A percentile compares a stretch with the other conserved stretches of the same genome.
These are phyloP conservation scores for Colletotrichum sp. DNA, from an alignment of 2,329 filamentous ascomycete genomes.

Conservation along the genomic window DNA sequence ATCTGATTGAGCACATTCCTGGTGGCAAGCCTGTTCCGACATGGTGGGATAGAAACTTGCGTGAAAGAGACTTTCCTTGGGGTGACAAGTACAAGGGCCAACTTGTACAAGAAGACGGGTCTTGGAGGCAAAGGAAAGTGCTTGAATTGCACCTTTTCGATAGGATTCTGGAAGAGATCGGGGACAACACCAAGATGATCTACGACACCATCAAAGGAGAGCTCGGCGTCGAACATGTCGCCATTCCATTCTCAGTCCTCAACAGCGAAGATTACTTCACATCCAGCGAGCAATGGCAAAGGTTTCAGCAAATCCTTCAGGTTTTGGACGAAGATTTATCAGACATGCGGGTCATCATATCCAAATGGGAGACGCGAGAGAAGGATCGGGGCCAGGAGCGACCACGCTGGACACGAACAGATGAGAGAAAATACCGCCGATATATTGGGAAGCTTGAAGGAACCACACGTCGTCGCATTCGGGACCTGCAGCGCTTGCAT, in stretches of 20 bases:
- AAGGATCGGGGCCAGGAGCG: slow-evolving; percentile 27
- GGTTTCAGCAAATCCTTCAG: not conserved
- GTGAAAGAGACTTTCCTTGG: not conserved
- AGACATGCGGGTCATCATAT: not conserved
- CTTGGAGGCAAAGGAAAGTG: not conserved
- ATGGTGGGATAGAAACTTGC: accelerated
- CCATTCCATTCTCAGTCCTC: not conserved
- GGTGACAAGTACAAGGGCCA: not conserved
- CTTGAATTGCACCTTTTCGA: not conserved
- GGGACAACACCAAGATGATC: not conserved
- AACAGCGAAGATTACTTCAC: not conserved
- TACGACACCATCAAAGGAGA: not conserved
- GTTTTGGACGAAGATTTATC: not conserved
- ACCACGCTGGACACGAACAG: slow-evolving; percentile 35
- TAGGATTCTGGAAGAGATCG: not conserved
- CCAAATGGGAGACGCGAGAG: slow-evolving; percentile 29
- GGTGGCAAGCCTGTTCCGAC: not conserved
- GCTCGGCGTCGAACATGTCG: not conserved
- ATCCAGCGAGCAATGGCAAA: not conserved
- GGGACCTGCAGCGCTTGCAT: not conserved
- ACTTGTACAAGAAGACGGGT: accelerated
- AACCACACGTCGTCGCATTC: not conserved
- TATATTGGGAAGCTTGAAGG: not conserved
- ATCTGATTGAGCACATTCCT: not conserved
- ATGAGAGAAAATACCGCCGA: slow-evolving; percentile 33